phyloP scores from a whole-genome alignment of 257 asterid genomes.

The Nicotiana obtusifolia region DNA sequence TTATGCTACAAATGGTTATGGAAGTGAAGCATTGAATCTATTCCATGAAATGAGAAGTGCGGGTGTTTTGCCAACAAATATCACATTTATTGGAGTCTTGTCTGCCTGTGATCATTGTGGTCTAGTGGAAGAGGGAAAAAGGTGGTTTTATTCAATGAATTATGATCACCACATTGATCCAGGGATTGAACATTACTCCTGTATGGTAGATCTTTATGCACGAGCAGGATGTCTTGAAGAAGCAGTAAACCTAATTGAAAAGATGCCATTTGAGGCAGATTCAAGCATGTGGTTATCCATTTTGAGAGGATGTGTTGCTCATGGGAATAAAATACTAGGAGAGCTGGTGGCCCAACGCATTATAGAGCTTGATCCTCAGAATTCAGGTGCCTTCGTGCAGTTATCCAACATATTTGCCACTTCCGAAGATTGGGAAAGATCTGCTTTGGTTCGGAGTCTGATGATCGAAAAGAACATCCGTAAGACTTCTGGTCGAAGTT shows the following conservation, averaged over 20 bases:
- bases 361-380: conserved; percentile 60
- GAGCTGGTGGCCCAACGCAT: conserved; percentile 46
- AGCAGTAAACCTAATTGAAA: conserved; percentile 51
- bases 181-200: conserved; percentile 79
- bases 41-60: conserved; percentile 54
- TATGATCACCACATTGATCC: conserved; percentile 51
- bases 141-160: conserved; percentile 64
- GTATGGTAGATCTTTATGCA: conserved; percentile 82
- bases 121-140: conserved; percentile 67
- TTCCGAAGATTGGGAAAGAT: conserved; percentile 65
- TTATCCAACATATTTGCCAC: conserved; percentile 67
- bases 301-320: conserved; percentile 71
- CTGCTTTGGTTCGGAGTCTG: conserved; percentile 57
- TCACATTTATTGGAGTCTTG: conserved; percentile 76
- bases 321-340: conserved; percentile 49
- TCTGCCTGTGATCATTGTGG: conserved; percentile 97
- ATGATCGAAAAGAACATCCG: conserved; percentile 57
- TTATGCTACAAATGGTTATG: conserved; percentile 80
- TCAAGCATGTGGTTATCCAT: conserved; percentile 72
- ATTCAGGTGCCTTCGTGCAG: conserved; percentile 67
- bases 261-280: conserved; percentile 55
- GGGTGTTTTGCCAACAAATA: conserved; percentile 40
- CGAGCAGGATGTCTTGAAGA: conserved; percentile 60
- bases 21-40: conserved; percentile 53
- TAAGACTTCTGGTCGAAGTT: conserved; percentile 72